These are phyloP conservation scores for Sabuloglossum arenarium DNA, from an alignment of 495 filamentous ascomycete genomes.

Conservation along the genomic window DNA sequence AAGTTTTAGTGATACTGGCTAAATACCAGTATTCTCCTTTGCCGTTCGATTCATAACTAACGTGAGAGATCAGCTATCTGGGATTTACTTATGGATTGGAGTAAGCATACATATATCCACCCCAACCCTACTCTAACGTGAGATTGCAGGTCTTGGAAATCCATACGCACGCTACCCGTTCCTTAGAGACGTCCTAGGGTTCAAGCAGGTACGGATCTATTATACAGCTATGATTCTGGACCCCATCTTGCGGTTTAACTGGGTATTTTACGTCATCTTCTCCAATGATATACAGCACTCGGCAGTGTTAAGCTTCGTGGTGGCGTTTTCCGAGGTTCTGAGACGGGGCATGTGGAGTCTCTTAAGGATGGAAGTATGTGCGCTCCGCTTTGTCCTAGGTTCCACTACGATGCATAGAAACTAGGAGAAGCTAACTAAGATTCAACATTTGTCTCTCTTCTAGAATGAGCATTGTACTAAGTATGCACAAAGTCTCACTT, in stretches of 20 bases:
- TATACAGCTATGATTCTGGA: conserved; percentile 69
- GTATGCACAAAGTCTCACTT: neutral
- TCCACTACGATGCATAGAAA: neutral
- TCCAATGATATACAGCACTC: conserved; percentile 58
- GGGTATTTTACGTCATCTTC: conserved; percentile 87
- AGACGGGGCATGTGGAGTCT: conserved; percentile 76
- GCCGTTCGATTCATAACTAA: conserved; percentile 1
- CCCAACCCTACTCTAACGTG: conserved; percentile 2
- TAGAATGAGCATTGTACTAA: conserved; percentile 80
- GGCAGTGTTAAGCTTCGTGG: conserved; percentile 51
- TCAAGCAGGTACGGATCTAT: conserved; percentile 59
- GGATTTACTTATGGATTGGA: conserved; percentile 97
- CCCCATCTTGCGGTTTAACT: conserved; percentile 79
- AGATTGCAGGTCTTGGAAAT: conserved; percentile 36
- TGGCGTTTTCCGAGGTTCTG: conserved; percentile 55
- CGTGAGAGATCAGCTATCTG: conserved; percentile 39
- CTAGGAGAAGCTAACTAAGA: neutral
- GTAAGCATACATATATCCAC: conserved; percentile 12
- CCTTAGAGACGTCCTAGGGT: conserved; percentile 60
- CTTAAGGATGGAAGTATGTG: conserved; percentile 54
- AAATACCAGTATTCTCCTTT: neutral
- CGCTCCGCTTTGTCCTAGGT: neutral
- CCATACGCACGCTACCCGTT: conserved; percentile 44
- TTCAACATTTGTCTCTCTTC: neutral
- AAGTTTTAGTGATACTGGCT: conserved; percentile 13